phyloP scores from a whole-genome alignment of 345 rosid species.

The Zanthoxylum bungeanum region DNA sequence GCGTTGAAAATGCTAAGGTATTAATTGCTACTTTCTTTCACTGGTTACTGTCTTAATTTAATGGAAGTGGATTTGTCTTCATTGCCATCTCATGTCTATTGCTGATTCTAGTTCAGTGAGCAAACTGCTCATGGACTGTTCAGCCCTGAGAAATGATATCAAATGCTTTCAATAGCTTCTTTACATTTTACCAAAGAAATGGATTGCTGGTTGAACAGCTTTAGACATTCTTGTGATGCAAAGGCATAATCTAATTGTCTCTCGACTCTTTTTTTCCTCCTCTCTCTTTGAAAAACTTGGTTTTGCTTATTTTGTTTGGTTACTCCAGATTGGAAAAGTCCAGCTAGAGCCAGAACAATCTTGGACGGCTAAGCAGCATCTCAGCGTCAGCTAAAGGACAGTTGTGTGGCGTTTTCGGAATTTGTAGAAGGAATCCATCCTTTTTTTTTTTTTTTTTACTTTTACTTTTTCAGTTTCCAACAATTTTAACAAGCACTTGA shows the following conservation, averaged over 20 bases:
- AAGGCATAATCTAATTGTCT: not conserved
- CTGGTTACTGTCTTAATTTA: not conserved
- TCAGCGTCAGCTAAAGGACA: slow-evolving; percentile 43
- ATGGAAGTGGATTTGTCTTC: slow-evolving; percentile 4
- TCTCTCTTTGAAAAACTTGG: not conserved
- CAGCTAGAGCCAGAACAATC: slow-evolving; percentile 72
- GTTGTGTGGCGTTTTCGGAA: slow-evolving; percentile 5
- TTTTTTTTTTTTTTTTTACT: not conserved
- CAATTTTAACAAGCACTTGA: slow-evolving; percentile 11
- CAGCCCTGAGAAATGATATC: not conserved
- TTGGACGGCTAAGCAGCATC: slow-evolving; percentile 82
- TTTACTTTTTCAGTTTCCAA: not conserved
- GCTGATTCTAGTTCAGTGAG: not conserved
- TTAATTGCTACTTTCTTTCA: not conserved
- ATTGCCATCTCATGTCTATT: not conserved
- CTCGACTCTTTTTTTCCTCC: not conserved
- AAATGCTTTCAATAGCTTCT: not conserved
- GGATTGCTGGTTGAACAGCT: not conserved
- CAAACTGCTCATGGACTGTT: not conserved
- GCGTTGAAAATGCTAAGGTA: slow-evolving; percentile 96
- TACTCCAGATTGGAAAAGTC: slow-evolving; percentile 66
- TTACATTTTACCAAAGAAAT: not conserved
- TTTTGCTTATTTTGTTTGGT: slow-evolving; percentile 18
- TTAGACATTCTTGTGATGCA: not conserved
- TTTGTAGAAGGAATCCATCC: slow-evolving; percentile 3